Evolutionary conservation across 192 early-diverging fungal species (phyloP).

Genomic region (Coemansia sp.): DNA sequence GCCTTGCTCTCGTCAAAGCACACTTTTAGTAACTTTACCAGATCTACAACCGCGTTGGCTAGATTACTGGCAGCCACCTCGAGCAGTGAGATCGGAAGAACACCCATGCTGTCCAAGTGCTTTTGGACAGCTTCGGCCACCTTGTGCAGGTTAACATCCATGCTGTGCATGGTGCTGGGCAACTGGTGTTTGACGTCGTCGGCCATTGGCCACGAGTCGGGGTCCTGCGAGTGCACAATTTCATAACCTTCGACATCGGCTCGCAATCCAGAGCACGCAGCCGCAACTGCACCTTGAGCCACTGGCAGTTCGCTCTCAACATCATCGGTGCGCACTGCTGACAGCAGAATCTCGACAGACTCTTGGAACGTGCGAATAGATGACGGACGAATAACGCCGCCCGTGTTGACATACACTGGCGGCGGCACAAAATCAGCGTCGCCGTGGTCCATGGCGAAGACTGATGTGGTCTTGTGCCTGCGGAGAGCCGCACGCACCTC

Average conservation of each 20-base stretch:
- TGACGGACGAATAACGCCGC: slow-evolving; percentile 70
- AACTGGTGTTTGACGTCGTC: slow-evolving; percentile 49
- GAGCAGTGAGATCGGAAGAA: slow-evolving; percentile 68
- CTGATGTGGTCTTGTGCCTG: slow-evolving; percentile 58
- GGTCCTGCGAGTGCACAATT: slow-evolving; percentile 30
- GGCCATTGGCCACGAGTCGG: slow-evolving; percentile 49
- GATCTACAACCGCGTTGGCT: slow-evolving; percentile 75
- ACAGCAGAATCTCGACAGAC: slow-evolving; percentile 79
- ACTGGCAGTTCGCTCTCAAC: slow-evolving; percentile 66
- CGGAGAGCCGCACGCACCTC: slow-evolving; percentile 56
- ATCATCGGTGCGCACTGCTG: slow-evolving; percentile 70
- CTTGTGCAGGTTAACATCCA: slow-evolving; percentile 59
- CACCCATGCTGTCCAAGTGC: slow-evolving; percentile 71
- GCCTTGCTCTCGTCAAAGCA: slow-evolving; percentile 50
- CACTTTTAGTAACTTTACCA: slow-evolving; percentile 62
- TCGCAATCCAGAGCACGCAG: slow-evolving; percentile 78
- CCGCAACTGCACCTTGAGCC: slow-evolving; percentile 81
- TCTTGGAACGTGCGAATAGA: slow-evolving; percentile 74
- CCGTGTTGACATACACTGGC: slow-evolving; percentile 53
- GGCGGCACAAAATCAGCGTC: slow-evolving; percentile 54
- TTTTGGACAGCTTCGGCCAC: slow-evolving; percentile 74
- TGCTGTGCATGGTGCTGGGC: slow-evolving; percentile 11
- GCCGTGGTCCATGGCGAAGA: slow-evolving; percentile 53
- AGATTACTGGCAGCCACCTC: slow-evolving; percentile 80
- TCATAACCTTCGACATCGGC: slow-evolving; percentile 79